phyloP scores from a whole-genome alignment of 345 rosid genomes.

The Rubroshorea leprosula region DNA sequence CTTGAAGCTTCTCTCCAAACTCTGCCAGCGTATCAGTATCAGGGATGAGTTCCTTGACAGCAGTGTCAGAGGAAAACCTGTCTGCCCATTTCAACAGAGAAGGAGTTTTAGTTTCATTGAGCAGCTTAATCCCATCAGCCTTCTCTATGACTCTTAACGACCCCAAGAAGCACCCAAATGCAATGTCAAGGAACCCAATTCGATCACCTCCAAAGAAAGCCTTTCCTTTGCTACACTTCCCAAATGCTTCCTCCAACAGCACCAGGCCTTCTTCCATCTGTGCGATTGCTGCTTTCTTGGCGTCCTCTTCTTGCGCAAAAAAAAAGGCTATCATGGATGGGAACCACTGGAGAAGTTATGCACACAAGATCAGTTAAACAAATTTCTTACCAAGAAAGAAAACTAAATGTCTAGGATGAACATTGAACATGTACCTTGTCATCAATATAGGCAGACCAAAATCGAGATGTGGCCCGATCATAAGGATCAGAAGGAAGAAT shows the following conservation, averaged over 20 bases:
- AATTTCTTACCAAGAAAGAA: no score
- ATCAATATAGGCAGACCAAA: conserved; percentile 70
- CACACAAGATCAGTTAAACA: no score
- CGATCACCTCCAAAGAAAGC: conserved; percentile 60
- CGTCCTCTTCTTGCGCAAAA: no score
- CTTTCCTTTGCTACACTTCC: conserved; percentile 54
- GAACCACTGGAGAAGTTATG: no score
- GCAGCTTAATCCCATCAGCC: conserved; percentile 22
- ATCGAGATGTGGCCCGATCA: conserved; percentile 67
- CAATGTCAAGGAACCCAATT: conserved; percentile 64
- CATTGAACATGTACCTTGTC: conserved; percentile 56
- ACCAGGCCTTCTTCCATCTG: conserved; percentile 35
- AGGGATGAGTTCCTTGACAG: conserved; percentile 56
- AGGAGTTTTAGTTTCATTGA: conserved; percentile 42
- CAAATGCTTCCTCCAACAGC: conserved; percentile 45
- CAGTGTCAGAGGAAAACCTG: conserved; percentile 40
- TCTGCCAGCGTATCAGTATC: conserved; percentile 56
- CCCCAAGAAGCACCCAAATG: conserved; percentile 49
- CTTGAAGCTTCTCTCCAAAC: conserved; percentile 28
- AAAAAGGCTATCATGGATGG: no score
- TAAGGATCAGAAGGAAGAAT: conserved; percentile 65
- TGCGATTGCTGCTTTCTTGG: conserved; percentile 24
- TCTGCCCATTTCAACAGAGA: conserved; percentile 48
- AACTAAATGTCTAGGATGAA: no score
- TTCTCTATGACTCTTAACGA: conserved; percentile 49